Conservation (phyloP, 2,329 filamentous ascomycete species). For the Clonostachys rhizophaga region DNA sequence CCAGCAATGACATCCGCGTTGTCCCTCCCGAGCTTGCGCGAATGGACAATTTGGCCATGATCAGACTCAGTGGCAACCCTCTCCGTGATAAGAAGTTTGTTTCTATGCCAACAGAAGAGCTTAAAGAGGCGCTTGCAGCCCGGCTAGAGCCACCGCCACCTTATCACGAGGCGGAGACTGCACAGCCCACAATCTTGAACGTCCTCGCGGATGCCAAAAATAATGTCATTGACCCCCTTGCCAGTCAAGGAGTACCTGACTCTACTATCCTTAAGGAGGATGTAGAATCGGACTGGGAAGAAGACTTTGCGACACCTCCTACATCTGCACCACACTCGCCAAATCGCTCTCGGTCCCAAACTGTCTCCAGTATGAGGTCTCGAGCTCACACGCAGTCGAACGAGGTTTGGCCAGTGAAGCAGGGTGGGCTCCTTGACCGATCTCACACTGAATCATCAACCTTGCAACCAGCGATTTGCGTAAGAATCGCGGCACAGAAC, state of each 20-base stretch:
- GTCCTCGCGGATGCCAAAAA: constrained; percentile 13
- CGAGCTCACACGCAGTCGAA: constrained; percentile 39
- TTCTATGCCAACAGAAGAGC: constrained; percentile 71
- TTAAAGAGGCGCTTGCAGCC: constrained; percentile 69
- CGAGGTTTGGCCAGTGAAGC: constrained; percentile 49
- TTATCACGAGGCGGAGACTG: constrained; percentile 21
- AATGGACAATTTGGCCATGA: constrained; percentile 72
- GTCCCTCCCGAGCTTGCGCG: constrained; percentile 72
- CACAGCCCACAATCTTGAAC: constrained; percentile 9
- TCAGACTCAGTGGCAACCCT: constrained; percentile 85
- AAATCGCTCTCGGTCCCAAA: constrained; percentile 40
- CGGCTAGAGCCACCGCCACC: constrained; percentile 57
- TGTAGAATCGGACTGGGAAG: constrained; percentile 44
- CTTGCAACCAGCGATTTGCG: constrained; percentile 52
- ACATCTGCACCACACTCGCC: constrained; percentile 48
- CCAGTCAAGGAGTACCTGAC: not conserved
- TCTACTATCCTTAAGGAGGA: constrained; percentile 18
- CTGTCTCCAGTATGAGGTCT: constrained; percentile 34
- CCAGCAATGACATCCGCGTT: constrained; percentile 74
- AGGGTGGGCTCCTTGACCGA: constrained; percentile 63
- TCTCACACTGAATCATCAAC: constrained; percentile 61
- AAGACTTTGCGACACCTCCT: constrained; percentile 52
- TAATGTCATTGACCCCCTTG: not conserved
- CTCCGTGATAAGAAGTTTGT: constrained; percentile 83
- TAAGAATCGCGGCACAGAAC: constrained; percentile 46